phyloP scores from a whole-genome alignment of 78 protist species.

The Dictyostelium firmibasis region DNA sequence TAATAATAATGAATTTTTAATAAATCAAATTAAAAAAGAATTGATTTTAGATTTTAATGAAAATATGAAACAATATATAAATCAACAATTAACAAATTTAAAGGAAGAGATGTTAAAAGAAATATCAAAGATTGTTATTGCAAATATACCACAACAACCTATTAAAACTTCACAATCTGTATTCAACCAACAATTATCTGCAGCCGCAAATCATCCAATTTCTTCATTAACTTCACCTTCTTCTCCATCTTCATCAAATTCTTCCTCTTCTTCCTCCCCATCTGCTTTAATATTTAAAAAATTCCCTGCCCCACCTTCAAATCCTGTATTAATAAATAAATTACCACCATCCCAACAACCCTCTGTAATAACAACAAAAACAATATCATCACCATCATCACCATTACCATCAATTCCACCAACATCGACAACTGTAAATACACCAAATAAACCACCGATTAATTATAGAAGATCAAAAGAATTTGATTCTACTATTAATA shows the following conservation, averaged over 20 bases:
- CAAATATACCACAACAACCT: not conserved
- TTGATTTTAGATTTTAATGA: conserved; percentile 8
- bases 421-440: not conserved
- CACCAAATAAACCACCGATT: conserved; percentile 11
- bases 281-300: not conserved
- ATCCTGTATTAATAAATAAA: not conserved
- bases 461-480: conserved; percentile 28
- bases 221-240: not conserved
- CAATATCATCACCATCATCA: not conserved
- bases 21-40: conserved; percentile 3
- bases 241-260: not conserved
- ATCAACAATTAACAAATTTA: not conserved
- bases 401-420: not conserved
- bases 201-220: not conserved
- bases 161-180: not conserved
- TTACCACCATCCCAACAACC: not conserved
- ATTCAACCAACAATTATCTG: not conserved
- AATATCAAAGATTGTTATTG: not conserved
- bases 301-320: conserved; percentile 11
- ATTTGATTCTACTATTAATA: conserved; percentile 1
- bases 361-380: not conserved
- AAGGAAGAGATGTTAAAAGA: not conserved
- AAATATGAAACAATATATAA: not conserved
- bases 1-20: not conserved
- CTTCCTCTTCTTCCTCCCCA: not conserved